phyloP scores from a whole-genome alignment of 805 yeast genomes.

The Yarrowia divulgata region DNA sequence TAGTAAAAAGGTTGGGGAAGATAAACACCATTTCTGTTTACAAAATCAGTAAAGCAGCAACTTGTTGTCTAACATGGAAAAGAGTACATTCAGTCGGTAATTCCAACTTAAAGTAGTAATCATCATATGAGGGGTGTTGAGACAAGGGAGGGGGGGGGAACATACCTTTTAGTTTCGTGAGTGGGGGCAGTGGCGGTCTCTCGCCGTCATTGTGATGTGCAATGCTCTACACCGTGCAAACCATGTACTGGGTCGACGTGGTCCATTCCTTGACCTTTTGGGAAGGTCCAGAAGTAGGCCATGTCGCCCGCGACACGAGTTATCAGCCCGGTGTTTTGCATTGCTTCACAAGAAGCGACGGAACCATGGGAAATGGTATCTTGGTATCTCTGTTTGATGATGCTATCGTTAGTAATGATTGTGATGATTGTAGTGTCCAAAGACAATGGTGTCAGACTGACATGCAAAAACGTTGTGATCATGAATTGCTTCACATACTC shows the following conservation, averaged over 20 bases:
- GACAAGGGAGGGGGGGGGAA: neutral
- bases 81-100: conserved; percentile 85
- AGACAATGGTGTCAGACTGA: conserved; percentile 38
- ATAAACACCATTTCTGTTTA: conserved; percentile 9
- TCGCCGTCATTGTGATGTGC: neutral
- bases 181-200: neutral
- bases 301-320: neutral
- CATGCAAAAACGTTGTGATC: conserved; percentile 52
- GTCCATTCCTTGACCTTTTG: neutral
- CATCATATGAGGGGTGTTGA: conserved; percentile 47
- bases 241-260: neutral
- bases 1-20: conserved; percentile 17
- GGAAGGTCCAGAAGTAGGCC: neutral
- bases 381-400: neutral
- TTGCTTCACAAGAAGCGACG: neutral
- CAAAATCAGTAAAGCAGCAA: conserved; percentile 55
- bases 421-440: conserved; percentile 1
- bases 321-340: neutral
- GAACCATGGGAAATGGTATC: neutral
- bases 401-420: conserved; percentile 30
- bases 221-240: neutral
- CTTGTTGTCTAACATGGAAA: conserved; percentile 73
- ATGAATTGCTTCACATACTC: conserved; percentile 66
- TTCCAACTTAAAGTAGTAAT: conserved; percentile 93
- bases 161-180: conserved; percentile 37